Evolutionary conservation across 176 grass and related monocot species (phyloP).

Genomic region (Carex cristatella): DNA sequence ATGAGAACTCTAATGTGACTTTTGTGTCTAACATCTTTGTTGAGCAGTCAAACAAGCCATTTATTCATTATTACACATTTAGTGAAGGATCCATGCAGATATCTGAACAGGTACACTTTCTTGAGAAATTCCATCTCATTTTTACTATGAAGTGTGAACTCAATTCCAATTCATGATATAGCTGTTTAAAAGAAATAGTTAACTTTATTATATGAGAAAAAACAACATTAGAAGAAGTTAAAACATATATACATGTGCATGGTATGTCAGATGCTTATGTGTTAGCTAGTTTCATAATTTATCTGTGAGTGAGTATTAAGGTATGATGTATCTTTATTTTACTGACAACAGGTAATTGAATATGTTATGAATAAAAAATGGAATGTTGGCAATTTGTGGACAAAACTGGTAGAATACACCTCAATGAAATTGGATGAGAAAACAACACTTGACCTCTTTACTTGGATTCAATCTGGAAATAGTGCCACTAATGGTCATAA

Average conservation of each 20-base stretch:
- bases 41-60: conserved; percentile 61
- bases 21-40: background rate
- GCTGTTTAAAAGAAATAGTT: background rate
- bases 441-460: conserved; percentile 37
- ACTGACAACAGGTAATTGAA: conserved; percentile 39
- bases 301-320: background rate
- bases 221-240: background rate
- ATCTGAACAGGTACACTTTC: conserved; percentile 54
- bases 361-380: conserved; percentile 51
- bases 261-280: background rate
- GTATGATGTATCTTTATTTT: background rate
- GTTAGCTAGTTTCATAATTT: background rate
- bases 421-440: conserved; percentile 29
- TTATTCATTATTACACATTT: conserved; percentile 87
- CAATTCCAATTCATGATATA: background rate
- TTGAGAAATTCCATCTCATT: background rate
- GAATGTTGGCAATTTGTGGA: conserved; percentile 71
- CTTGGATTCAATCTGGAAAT: conserved; percentile 40
- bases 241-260: background rate
- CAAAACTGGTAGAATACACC: conserved; percentile 58
- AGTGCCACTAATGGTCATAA: background rate
- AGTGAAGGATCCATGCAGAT: conserved; percentile 41
- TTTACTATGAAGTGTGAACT: background rate
- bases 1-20: background rate
- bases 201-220: background rate